These are phyloP conservation scores for Murraya paniculata DNA, from an alignment of 345 rosid genomes.

Conservation along the genomic window DNA sequence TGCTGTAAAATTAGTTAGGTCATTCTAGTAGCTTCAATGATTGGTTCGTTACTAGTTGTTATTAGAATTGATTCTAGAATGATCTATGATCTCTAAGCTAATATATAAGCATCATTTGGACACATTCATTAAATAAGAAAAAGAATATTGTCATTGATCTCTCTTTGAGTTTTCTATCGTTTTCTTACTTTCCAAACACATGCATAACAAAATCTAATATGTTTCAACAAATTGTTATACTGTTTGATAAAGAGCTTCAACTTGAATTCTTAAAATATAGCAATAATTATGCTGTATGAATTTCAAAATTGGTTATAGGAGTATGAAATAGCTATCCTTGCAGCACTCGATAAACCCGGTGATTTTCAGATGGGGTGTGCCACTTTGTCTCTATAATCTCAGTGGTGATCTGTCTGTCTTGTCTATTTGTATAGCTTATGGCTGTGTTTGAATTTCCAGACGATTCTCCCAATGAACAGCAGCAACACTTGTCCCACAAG, in stretches of 20 bases:
- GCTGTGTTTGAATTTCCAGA: not conserved
- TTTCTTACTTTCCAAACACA: no score
- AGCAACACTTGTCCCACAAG: not conserved
- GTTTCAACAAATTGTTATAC: not conserved
- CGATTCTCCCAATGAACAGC: constrained; percentile 6
- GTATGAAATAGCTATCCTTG: constrained; percentile 24
- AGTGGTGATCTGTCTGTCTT: not conserved
- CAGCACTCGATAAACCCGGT: constrained; percentile 23
- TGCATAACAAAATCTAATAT: no score
- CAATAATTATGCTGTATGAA: not conserved
- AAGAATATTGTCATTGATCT: no score
- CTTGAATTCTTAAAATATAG: not conserved
- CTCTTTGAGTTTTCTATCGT: no score
- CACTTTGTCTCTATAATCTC: not conserved
- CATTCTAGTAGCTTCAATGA: no score
- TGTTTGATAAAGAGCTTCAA: constrained; percentile 8
- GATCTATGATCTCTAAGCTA: no score
- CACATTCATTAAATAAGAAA: no score
- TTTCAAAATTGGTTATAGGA: constrained; percentile 23
- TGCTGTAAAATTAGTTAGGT: no score
- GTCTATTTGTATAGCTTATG: not conserved
- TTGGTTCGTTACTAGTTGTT: no score
- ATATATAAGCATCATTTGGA: no score
- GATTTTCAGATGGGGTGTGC: constrained; percentile 21
- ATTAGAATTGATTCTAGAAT: no score